A percentile compares a stretch with the other conserved stretches of the same genome.
These are phyloP conservation scores for Rhodotorula sp. DNA, from an alignment of 1,284 basidiomycete genomes.

Conservation along the genomic window DNA sequence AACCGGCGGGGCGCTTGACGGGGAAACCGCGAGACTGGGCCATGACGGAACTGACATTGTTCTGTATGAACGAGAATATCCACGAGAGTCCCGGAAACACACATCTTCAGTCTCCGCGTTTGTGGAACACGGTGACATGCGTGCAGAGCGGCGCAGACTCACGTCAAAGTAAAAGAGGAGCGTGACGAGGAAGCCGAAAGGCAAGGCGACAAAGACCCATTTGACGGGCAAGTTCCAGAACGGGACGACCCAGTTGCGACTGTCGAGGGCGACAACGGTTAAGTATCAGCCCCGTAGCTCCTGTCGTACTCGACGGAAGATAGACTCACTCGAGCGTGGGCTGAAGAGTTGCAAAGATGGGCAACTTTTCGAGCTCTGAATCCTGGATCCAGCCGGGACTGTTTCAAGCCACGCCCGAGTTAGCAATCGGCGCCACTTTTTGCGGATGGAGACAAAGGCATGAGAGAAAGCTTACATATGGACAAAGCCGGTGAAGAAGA, in stretches of 20 bases:
- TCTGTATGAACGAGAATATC: conserved; percentile 4
- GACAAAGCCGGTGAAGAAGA: conserved; percentile 53
- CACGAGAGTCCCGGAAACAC: neutral
- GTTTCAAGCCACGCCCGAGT: neutral
- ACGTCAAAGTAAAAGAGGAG: conserved; percentile 55
- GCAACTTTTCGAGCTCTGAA: conserved; percentile 37
- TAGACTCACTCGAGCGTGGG: conserved; percentile 37
- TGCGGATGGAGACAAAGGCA: too few species aligned
- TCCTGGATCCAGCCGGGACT: conserved; percentile 44
- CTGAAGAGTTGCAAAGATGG: conserved; percentile 39
- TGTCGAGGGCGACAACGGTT: neutral
- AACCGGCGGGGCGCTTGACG: conserved; percentile 84
- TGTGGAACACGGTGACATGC: too few species aligned
- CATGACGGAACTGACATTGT: conserved; percentile 68
- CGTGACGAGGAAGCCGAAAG: conserved; percentile 52
- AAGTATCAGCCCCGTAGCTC: neutral
- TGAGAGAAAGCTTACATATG: conserved; percentile 45
- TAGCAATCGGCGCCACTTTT: neutral
- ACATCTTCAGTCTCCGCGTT: too few species aligned
- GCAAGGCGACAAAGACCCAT: conserved; percentile 78
- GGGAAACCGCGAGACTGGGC: conserved; percentile 90
- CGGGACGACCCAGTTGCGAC: conserved; percentile 69
- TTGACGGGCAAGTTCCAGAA: conserved; percentile 89
- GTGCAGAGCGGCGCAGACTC: conserved; percentile 33
- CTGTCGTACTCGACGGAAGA: too few species aligned